Base-by-base conservation (phyloP, 345 rosid species). In the Hibiscus tridactylites region DNA sequence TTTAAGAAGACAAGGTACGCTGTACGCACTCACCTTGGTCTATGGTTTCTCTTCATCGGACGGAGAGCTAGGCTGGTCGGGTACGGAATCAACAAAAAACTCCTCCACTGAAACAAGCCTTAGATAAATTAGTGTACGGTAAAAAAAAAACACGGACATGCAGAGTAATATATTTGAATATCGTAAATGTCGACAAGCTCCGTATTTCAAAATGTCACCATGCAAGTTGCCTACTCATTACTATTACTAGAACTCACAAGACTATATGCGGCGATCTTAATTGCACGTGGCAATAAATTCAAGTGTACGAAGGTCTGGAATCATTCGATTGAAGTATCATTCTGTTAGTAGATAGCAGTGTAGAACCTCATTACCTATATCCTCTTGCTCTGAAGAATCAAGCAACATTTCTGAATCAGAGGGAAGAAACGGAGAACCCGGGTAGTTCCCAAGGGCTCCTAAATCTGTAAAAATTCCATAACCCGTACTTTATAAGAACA, bases 371-470 rank as follows among this genome's bases (percentile, higher is more conserved):
- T 46, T 46, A 92, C 99, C 99, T 84, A 95, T 88, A 79, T 89
- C 96, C 21, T 92, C 97, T 65, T 81, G 91, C 78, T 90, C 97
- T 1, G 99, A 91, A 77, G 98, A 94, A 80, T 91, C 97, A 1
- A 88, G 93, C 78, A 91, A 88, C 81, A 95, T 88, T 83, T 95
- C 99, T 17, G 99, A 92, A 86, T 92, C 97, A 7, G 99, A 95
- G 26, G 89, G 91, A 75, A 90, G 97, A 82, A 90, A 92, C 1
- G 99, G 99, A 12, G 97, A 95, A 69, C 97, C 90, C 0, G 97
- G 91, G 78, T 92, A 90, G 85, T 95, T 95, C 79, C 86, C 99
- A 50, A 95, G 83, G 71, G 96, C 91, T 49, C 97, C 99, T 78
- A 95, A 83, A 84, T 95, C 99, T 95, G 90, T 62, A 84, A 72